phyloP scores from a whole-genome alignment of 2,329 filamentous ascomycete species.

The Penicillium sp. region DNA sequence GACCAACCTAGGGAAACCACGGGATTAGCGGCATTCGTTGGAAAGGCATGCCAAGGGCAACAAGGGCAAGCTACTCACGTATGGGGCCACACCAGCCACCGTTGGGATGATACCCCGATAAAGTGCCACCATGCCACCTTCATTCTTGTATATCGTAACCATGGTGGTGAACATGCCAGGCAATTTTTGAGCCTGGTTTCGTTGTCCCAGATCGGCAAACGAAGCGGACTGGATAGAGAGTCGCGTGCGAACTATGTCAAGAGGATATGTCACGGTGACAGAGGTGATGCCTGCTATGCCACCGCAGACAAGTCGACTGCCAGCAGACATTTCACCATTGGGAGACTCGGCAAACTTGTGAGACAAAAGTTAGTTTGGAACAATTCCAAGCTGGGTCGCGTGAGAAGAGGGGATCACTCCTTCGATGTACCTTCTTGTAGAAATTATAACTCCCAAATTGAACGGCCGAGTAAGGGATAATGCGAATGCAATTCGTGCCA shows the following conservation, averaged over 20 bases:
- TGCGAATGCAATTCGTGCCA: conserved; percentile 96
- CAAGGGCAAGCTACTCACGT: conserved; percentile 58
- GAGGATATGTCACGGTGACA: conserved; percentile 90
- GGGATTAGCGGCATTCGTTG: conserved; percentile 10
- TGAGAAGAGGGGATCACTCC: background rate
- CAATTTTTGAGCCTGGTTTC: conserved; percentile 63
- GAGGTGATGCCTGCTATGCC: conserved; percentile 93
- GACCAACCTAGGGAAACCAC: conserved; percentile 67
- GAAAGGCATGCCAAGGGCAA: background rate
- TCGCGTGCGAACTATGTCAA: conserved; percentile 95
- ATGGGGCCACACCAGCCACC: conserved; percentile 91
- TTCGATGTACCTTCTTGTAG: conserved; percentile 78
- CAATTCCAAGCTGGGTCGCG: background rate
- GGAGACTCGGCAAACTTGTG: conserved; percentile 77
- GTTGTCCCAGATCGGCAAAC: conserved; percentile 73
- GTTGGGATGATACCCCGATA: conserved; percentile 95
- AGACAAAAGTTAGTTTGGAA: conserved; percentile 16
- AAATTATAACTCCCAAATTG: conserved; percentile 98
- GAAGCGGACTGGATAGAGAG: conserved; percentile 97
- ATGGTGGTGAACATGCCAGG: conserved; percentile 93
- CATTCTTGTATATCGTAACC: conserved; percentile 81
- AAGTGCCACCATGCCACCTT: conserved; percentile 83
- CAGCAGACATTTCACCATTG: conserved; percentile 72
- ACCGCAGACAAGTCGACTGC: conserved; percentile 83
- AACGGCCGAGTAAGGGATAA: conserved; percentile 96